These are phyloP conservation scores for Peronospora belbahrii DNA, from an alignment of 352 stramenopile genomes.

Conservation along the genomic window DNA sequence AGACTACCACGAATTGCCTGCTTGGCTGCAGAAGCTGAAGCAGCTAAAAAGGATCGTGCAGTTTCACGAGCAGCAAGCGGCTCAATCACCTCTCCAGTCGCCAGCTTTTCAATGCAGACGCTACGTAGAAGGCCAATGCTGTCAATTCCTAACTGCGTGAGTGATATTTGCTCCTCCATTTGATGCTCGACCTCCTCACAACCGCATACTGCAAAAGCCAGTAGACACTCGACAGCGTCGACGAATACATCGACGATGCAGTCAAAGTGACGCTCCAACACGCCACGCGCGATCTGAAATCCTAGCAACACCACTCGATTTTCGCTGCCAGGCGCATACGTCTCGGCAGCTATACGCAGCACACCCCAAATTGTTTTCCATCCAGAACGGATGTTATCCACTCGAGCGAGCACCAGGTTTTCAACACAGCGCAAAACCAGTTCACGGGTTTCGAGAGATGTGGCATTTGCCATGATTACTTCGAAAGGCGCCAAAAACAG, in stretches of 20 bases:
- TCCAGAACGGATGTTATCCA: constrained; percentile 85
- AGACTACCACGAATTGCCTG: constrained; percentile 48
- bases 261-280: constrained; percentile 71
- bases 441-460: constrained; percentile 80
- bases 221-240: constrained; percentile 67
- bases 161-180: constrained; percentile 37
- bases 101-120: constrained; percentile 70
- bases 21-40: constrained; percentile 14
- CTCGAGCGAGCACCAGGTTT: constrained; percentile 87
- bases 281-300: constrained; percentile 82
- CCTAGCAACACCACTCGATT: constrained; percentile 81
- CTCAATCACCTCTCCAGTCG: constrained; percentile 70
- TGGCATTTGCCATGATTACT: constrained; percentile 86
- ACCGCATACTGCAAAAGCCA: constrained; percentile 74
- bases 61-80: constrained; percentile 18
- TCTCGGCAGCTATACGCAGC: constrained; percentile 80
- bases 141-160: constrained; percentile 67
- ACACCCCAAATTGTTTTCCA: constrained; percentile 94
- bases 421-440: constrained; percentile 89
- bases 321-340: constrained; percentile 56
- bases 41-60: constrained; percentile 7
- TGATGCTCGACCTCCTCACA: constrained; percentile 53
- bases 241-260: constrained; percentile 75
- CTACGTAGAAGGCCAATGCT: constrained; percentile 51
- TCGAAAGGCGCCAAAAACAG: constrained; percentile 98